Evolutionary conservation across 2,329 filamentous ascomycete genomes (phyloP).

Genomic region (Fonsecaea monophora): DNA sequence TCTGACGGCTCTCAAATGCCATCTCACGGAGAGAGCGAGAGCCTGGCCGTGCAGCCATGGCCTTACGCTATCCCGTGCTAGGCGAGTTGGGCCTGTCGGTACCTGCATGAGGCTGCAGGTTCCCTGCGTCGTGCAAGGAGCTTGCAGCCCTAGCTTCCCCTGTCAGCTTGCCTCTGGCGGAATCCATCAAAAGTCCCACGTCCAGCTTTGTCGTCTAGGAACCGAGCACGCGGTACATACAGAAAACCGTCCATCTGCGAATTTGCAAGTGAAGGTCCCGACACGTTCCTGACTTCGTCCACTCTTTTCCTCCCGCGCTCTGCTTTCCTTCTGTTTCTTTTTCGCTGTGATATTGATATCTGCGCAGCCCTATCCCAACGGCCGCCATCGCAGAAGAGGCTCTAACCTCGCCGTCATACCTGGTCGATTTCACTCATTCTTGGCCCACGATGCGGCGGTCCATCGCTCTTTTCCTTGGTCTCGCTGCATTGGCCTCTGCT

Average conservation of each 20-base stretch:
- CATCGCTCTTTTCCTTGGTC: conserved; percentile 18
- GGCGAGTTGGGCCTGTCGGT: conserved; percentile 8
- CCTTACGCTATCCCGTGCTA: conserved; percentile 12
- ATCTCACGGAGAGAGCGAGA: background rate
- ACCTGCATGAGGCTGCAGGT: conserved; percentile 21
- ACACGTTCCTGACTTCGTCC: conserved; percentile 2
- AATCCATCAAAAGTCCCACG: background rate
- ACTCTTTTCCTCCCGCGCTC: background rate
- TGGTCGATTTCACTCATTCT: conserved; percentile 20
- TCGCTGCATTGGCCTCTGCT: conserved; percentile 23
- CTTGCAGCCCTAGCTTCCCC: background rate
- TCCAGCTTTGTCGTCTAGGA: background rate
- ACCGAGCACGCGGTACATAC: background rate
- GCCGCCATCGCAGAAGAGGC: background rate
- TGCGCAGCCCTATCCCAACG: background rate
- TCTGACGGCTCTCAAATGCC: background rate
- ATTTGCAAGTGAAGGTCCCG: background rate
- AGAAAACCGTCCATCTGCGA: background rate
- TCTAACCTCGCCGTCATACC: conserved; percentile 9
- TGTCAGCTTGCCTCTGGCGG: background rate
- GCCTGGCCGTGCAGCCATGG: conserved; percentile 10
- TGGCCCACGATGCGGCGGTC: conserved; percentile 19
- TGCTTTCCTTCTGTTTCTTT: background rate
- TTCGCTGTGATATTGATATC: background rate
- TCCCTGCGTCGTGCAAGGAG: conserved; percentile 9